Evolutionary conservation across 2,329 filamentous ascomycete species (phyloP), one percentile per base, ranked within the genome.

Genomic region (Penicillium sp.): DNA sequence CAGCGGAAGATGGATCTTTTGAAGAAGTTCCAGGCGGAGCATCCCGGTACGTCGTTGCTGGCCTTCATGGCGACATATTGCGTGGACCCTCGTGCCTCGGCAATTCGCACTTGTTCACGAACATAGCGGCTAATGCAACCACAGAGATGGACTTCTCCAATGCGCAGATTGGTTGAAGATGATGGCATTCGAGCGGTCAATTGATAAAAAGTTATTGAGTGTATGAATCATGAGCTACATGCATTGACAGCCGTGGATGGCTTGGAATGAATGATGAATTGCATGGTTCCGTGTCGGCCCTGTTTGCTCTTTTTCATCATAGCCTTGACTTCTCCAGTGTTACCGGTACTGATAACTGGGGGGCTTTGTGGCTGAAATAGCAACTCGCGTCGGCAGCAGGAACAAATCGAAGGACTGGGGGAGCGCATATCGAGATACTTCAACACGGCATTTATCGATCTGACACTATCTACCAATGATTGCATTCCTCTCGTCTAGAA

Each of bases 1-100:
- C 83, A 94, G 77, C 87, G 90, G 76, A 97, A 97, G 79, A 70
- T 82, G 62, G 91, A 98, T 40, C 84, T 98, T 57, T 71, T 98
- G 63, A 86, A 87, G 71, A 88, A 94, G 73, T 97, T 98, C 71
- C 85, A 96, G 79, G 75, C 73, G 35, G 81, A 95, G 59, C 81
- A 84, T 68, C 81, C 81, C 1, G 67, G 67, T 70, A 54, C 47
- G 57, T 59, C 7, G 25, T 33, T 34, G 1, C 20, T 10, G 3
- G n/a, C 18, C 17, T 28, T 25, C 21, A 7, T 7, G 7, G 7
- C 21, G 11, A 25, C 21, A 25, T 25, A 25, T 11, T 25, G n/a
- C n/a, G n/a, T n/a, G n/a, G n/a, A n/a, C n/a, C n/a, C n/a, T n/a
- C n/a, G n/a, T n/a, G n/a, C n/a, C n/a, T n/a, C n/a, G n/a, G n/a